These are phyloP conservation scores for Leishmania tropica DNA, from an alignment of 208 protist species.

Conservation along the genomic window DNA sequence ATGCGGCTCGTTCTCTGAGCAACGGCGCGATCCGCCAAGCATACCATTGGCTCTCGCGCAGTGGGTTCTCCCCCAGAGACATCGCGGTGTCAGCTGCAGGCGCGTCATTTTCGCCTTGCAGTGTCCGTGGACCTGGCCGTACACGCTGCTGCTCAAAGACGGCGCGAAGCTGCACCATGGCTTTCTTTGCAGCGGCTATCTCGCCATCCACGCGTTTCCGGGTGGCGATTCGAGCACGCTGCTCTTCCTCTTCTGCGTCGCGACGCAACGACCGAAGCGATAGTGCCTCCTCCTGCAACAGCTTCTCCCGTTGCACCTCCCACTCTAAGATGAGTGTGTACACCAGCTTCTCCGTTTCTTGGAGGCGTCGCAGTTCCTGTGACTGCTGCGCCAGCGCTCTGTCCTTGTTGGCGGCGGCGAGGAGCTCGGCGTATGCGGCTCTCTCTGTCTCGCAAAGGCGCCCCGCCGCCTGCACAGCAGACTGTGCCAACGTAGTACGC, in stretches of 20 bases:
- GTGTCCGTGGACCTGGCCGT: too few relatives aligned
- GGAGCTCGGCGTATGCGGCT: slow-evolving; percentile 29
- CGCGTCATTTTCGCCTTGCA: background rate
- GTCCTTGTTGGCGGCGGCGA: slow-evolving; percentile 15
- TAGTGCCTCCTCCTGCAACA: slow-evolving; percentile 23
- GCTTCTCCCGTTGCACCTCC: slow-evolving; percentile 32
- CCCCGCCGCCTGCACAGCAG: background rate
- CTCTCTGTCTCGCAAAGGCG: slow-evolving; percentile 7
- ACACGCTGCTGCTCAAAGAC: slow-evolving; percentile 3
- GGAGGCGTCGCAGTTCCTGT: slow-evolving; percentile 35
- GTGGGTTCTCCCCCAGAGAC: background rate
- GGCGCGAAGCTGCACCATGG: slow-evolving; percentile 1
- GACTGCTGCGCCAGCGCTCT: slow-evolving; percentile 31
- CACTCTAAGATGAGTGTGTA: slow-evolving; percentile 34
- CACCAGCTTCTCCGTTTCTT: slow-evolving; percentile 33
- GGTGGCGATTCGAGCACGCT: background rate
- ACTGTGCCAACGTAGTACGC: slow-evolving; percentile 10
- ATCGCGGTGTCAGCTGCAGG: background rate
- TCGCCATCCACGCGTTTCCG: slow-evolving; percentile 7
- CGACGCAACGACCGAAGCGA: background rate
- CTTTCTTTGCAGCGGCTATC: background rate
- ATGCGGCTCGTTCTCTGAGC: background rate
- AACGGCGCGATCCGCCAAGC: slow-evolving; percentile 6
- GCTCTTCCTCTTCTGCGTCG: slow-evolving; percentile 11
- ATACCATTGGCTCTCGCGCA: slow-evolving; percentile 11